Conservation (phyloP, 2,329 filamentous ascomycete species). For the Thielaviopsis euricoi region DNA sequence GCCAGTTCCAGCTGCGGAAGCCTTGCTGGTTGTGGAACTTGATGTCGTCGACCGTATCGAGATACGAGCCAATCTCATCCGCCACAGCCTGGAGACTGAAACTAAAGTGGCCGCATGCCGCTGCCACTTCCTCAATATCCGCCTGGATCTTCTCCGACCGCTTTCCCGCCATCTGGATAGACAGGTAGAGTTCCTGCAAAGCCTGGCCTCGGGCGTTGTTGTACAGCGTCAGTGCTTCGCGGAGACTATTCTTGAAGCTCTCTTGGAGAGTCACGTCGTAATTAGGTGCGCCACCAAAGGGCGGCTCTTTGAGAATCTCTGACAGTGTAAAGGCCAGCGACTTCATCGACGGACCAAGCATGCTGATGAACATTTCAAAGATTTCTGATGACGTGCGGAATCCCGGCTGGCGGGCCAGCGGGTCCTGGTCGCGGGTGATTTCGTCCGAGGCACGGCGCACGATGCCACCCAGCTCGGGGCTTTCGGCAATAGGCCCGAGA, state of each 20-base stretch:
- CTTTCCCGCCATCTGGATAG: constrained; percentile 53
- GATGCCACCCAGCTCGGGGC: neutral
- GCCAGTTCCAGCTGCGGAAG: constrained; percentile 72
- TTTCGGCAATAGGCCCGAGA: constrained; percentile 16
- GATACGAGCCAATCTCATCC: constrained; percentile 69
- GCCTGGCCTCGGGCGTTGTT: constrained; percentile 59
- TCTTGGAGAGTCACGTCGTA: constrained; percentile 60
- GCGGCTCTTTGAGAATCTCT: constrained; percentile 73
- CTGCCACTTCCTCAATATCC: constrained; percentile 91
- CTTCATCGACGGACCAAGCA: constrained; percentile 88
- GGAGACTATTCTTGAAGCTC: constrained; percentile 63
- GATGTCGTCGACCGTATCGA: constrained; percentile 73
- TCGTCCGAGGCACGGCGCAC: constrained; percentile 6
- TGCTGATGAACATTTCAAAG: constrained; percentile 75
- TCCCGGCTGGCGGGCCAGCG: constrained; percentile 16
- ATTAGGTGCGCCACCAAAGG: constrained; percentile 54
- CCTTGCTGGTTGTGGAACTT: constrained; percentile 11
- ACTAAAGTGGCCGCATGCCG: constrained; percentile 93
- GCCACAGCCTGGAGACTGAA: constrained; percentile 84
- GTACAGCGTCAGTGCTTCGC: constrained; percentile 67
- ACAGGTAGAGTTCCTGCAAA: constrained; percentile 63
- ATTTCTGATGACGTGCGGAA: constrained; percentile 61
- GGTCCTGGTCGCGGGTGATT: constrained; percentile 4
- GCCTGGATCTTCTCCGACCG: constrained; percentile 64
- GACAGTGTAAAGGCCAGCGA: constrained; percentile 84